Evolutionary conservation across 441 rosid species (phyloP).

Genomic region (Erodium trifolium): DNA sequence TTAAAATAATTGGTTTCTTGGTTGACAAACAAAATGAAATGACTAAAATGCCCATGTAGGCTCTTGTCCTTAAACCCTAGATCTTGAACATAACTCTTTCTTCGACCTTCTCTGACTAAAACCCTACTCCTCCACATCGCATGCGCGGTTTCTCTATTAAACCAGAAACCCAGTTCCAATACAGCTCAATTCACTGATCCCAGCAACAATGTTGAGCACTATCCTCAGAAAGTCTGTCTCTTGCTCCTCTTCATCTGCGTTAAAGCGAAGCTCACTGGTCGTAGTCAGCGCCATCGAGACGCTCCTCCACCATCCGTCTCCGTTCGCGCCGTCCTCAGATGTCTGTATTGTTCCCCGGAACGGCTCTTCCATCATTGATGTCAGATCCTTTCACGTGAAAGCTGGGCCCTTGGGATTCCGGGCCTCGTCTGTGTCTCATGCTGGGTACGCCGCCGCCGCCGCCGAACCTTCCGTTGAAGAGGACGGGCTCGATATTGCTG

Average conservation of each 20-base stretch:
- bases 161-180: too few species aligned
- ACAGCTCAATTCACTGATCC: too few species aligned
- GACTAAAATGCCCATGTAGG: too few species aligned
- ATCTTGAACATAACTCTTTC: too few species aligned
- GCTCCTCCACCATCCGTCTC: background rate
- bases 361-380: background rate
- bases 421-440: background rate
- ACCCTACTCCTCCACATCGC: too few species aligned
- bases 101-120: too few species aligned
- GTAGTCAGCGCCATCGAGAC: background rate
- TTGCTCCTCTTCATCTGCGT: background rate
- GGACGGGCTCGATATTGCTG: conserved; percentile 1
- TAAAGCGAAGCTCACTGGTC: background rate
- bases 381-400: background rate
- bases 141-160: too few species aligned
- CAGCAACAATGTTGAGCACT: background rate
- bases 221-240: background rate
- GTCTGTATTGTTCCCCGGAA: background rate
- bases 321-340: background rate
- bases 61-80: too few species aligned
- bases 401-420: background rate
- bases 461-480: background rate
- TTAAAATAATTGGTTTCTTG: too few species aligned
- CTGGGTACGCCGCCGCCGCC: background rate
- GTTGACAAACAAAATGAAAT: too few species aligned